Evolutionary conservation across 1,284 basidiomycete genomes (phyloP).

Genomic region (Inonotus hispidus): DNA sequence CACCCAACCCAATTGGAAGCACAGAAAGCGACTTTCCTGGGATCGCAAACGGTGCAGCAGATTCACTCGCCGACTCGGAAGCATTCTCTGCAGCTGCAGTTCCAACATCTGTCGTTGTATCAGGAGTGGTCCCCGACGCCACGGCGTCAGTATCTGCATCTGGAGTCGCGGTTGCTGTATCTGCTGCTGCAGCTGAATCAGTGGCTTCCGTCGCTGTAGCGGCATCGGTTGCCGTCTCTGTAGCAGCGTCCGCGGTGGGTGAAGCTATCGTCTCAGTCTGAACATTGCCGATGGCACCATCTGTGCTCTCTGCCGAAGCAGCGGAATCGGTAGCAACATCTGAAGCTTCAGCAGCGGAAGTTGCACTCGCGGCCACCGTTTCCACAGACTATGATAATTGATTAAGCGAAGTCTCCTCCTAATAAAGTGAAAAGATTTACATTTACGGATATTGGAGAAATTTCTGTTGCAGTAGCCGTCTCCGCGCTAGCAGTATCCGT

Average conservation of each 20-base stretch:
- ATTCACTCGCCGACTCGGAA: conserved; percentile 18
- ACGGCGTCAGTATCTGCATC: conserved; percentile 17
- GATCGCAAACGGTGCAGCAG: conserved; percentile 42
- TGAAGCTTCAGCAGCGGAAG: background rate
- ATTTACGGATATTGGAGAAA: conserved; percentile 2
- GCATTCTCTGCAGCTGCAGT: conserved; percentile 18
- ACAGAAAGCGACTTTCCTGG: conserved; percentile 71
- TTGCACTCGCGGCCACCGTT: conserved; percentile 7
- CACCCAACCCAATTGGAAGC: conserved; percentile 72
- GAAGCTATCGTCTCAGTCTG: background rate
- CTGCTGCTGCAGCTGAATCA: conserved; percentile 19
- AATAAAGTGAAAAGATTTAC: conserved; percentile 1
- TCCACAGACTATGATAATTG: conserved; percentile 8
- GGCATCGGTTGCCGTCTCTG: conserved; percentile 1
- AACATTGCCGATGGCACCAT: conserved; percentile 4
- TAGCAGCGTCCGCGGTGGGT: background rate
- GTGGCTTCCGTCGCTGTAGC: conserved; percentile 13
- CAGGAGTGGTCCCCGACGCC: conserved; percentile 13
- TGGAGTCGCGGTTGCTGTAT: conserved; percentile 18
- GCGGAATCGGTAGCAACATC: background rate
- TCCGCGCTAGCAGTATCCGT: background rate
- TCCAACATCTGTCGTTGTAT: conserved; percentile 15
- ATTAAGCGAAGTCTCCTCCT: background rate
- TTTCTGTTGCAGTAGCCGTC: background rate
- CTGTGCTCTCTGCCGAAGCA: conserved; percentile 1